Evolutionary conservation across 1,284 basidiomycete species (phyloP).

Genomic region (Filobasidium uniguttulatum): DNA sequence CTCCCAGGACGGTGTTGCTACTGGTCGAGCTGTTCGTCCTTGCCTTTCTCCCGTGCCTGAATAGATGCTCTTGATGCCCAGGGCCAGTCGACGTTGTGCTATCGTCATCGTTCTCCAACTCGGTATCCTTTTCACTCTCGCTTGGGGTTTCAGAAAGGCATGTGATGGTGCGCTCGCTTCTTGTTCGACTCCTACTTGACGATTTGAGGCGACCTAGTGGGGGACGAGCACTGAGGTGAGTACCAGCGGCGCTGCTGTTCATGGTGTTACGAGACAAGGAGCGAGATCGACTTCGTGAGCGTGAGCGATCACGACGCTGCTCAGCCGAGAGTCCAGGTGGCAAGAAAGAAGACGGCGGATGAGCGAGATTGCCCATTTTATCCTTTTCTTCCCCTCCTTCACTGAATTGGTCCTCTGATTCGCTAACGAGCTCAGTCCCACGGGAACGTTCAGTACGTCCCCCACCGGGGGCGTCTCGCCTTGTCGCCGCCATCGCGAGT

Average conservation of each 20-base stretch:
- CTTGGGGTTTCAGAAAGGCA: not conserved
- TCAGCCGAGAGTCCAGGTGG: not conserved
- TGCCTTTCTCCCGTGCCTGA: not conserved
- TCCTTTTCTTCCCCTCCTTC: constrained; percentile 26
- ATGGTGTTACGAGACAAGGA: not conserved
- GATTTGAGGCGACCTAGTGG: constrained; percentile 17
- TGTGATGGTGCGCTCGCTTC: not conserved
- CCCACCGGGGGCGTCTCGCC: too few species aligned
- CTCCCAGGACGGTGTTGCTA: not conserved
- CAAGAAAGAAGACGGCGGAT: not conserved
- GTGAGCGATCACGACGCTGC: not conserved
- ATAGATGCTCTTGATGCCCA: not conserved
- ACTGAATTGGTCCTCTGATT: too few species aligned
- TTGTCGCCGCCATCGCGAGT: too few species aligned
- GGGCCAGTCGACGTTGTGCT: not conserved
- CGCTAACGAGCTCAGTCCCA: too few species aligned
- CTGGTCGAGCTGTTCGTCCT: not conserved
- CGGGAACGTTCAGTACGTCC: too few species aligned
- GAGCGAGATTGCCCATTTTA: not conserved
- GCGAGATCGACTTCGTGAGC: not conserved
- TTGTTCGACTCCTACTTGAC: constrained; percentile 18
- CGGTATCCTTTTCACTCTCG: constrained; percentile 4
- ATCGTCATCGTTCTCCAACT: constrained; percentile 1
- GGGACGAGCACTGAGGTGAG: not conserved
- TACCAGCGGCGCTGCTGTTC: not conserved